Conservation (phyloP, 73 alveolate species). For the Tetrahymena borealis region DNA sequence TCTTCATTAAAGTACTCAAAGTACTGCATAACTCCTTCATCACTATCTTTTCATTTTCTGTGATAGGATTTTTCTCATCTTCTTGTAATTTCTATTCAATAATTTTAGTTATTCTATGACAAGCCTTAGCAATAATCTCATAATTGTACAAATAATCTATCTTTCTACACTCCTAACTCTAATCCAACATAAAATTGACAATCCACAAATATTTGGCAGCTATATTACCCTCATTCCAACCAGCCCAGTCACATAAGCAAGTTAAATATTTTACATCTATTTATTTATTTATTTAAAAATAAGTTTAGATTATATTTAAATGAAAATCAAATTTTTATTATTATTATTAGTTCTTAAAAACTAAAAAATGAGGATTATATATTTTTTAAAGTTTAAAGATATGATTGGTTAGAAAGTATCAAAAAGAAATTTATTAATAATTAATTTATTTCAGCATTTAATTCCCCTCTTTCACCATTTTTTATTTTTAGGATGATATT, state of each 20-base stretch:
- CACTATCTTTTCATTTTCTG: slow-evolving; percentile 29
- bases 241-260: slow-evolving; percentile 72
- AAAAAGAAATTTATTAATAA: too few species aligned
- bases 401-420: too few species aligned
- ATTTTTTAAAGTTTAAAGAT: too few species aligned
- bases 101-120: slow-evolving; percentile 28
- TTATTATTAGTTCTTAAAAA: too few species aligned
- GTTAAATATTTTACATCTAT: slow-evolving; percentile 56
- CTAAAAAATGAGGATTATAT: too few species aligned
- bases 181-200: slow-evolving; percentile 38
- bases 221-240: slow-evolving; percentile 68
- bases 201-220: slow-evolving; percentile 75
- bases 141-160: slow-evolving; percentile 13
- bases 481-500: slow-evolving; percentile 45
- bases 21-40: slow-evolving; percentile 31
- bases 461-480: too few species aligned
- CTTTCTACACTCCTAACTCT: slow-evolving; percentile 6
- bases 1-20: slow-evolving; percentile 9
- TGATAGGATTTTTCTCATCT: slow-evolving; percentile 39
- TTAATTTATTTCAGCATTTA: too few species aligned
- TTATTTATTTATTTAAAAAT: slow-evolving; percentile 34
- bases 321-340: too few species aligned
- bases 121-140: slow-evolving; percentile 39
- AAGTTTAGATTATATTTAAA: slow-evolving; percentile 26
- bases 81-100: slow-evolving; percentile 17